phyloP scores from a whole-genome alignment of 148 eudicot genomes.

The Amaranthus palmeri region DNA sequence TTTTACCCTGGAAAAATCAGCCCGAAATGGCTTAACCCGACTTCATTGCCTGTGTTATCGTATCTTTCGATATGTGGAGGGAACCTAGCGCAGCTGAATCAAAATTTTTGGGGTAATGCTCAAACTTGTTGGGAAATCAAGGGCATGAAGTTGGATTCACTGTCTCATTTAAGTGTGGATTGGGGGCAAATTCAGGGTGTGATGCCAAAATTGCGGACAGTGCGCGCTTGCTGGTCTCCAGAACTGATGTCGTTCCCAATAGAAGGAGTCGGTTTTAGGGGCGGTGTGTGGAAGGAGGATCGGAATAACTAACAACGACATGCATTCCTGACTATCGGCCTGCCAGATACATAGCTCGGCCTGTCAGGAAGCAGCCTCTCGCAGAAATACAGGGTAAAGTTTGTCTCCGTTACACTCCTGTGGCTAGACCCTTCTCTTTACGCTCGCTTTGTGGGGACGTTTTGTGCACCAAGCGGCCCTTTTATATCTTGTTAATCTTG shows the following conservation, averaged over 20 bases:
- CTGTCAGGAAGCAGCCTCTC: background rate
- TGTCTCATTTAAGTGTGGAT: slow-evolving; percentile 36
- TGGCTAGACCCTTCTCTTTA: too few relatives aligned
- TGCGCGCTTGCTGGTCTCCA: slow-evolving; percentile 41
- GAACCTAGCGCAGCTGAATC: slow-evolving; percentile 24
- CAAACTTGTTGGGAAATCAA: slow-evolving; percentile 39
- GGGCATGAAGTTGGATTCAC: slow-evolving; percentile 42
- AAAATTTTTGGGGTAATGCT: slow-evolving; percentile 35
- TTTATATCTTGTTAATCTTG: too few relatives aligned
- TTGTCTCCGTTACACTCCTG: background rate
- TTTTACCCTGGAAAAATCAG: slow-evolving; percentile 42
- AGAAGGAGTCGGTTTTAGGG: slow-evolving; percentile 38
- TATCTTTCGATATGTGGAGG: slow-evolving; percentile 44
- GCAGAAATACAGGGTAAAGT: background rate
- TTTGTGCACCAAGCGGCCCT: too few relatives aligned
- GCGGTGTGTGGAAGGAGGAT: slow-evolving; percentile 44
- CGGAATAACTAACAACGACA: background rate
- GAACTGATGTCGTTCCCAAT: slow-evolving; percentile 34
- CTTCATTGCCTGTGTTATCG: slow-evolving; percentile 35
- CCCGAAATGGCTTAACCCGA: slow-evolving; percentile 46
- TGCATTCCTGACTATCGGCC: background rate
- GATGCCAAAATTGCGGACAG: slow-evolving; percentile 39
- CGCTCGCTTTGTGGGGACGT: background rate
- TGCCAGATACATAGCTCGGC: background rate
- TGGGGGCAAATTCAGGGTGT: slow-evolving; percentile 32